Base-by-base conservation (phyloP, 2,329 filamentous ascomycete genomes). In the Alternaria longipes region DNA sequence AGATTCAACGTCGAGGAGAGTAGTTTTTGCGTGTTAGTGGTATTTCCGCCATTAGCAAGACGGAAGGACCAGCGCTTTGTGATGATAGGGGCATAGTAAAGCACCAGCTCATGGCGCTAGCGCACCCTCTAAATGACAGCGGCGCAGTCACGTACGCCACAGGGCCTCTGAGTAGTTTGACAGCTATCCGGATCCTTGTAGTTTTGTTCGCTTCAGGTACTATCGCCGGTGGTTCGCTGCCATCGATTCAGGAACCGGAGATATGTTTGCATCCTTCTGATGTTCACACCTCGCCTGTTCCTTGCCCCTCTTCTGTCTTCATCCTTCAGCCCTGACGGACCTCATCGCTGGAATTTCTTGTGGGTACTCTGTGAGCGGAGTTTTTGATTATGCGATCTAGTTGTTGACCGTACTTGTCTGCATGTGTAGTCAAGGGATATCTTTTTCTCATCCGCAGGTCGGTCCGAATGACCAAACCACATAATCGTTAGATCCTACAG, bases 1-100 rank as follows among this genome's bases (percentile, higher is more conserved):
- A 26, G 5, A 8, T 18, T 26, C 41, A 30, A 14, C 36, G 28
- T 55, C 28, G n/a, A 36, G 12, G 32, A 16, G 38, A 55, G 22
- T n/a, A 38, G 16, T 34, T 18, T 55, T 34, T 36, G 28, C 42
- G 18, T n/a, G 11, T 54, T 41, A 36, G 34, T 38, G 32, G 22
- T 34, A 32, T 30, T 49, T 55, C 46, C 45, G 54, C 56, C 56
- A 59, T 42, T 41, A 59, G 20, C 30, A 32, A 18, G 2, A 47
- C 56, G 42, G 50, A 47, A 36, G 26, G 46, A 49, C 34, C 34
- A 36, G 28, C 28, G 28, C 30, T 45, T 28, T 20, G 51, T 46
- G 44, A 53, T 22, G 34, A 49, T 44, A 49, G 44, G 36, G 54
- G 32, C 32, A 34, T 24, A 20, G 18, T 49, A 36, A 26, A 50